Conservation (phyloP, 202 grass and related monocot species). For the Musa balbisiana region DNA sequence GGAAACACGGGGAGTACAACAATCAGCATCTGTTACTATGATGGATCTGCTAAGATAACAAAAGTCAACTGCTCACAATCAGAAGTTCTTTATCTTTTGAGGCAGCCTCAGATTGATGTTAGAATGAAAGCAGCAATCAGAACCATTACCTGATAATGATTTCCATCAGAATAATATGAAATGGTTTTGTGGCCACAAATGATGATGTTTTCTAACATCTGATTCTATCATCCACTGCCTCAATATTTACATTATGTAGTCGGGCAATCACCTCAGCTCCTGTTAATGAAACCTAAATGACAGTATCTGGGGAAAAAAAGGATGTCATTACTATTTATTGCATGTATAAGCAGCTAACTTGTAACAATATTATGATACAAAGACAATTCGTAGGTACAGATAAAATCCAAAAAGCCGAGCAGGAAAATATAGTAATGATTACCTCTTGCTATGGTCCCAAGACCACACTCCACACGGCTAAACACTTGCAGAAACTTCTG, state of each 20-base stretch:
- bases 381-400: too few species aligned
- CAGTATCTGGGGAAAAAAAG: background rate
- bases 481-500: constrained; percentile 25
- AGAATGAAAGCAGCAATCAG: background rate
- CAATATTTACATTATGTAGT: background rate
- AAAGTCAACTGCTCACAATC: background rate
- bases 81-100: background rate
- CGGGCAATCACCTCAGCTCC: background rate
- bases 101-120: background rate
- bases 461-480: background rate
- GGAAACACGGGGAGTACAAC: too few species aligned
- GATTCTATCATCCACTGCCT: background rate
- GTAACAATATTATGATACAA: too few species aligned
- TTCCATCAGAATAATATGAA: background rate
- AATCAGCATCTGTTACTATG: too few species aligned
- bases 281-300: background rate
- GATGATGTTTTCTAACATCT: background rate
- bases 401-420: too few species aligned
- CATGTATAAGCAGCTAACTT: too few species aligned
- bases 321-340: background rate
- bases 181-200: background rate
- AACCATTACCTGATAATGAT: background rate
- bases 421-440: background rate
- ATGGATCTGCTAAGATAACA: background rate
- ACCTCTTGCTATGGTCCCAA: background rate